phyloP scores from a whole-genome alignment of 78 protist genomes.

The Chrysochromulina parva region DNA sequence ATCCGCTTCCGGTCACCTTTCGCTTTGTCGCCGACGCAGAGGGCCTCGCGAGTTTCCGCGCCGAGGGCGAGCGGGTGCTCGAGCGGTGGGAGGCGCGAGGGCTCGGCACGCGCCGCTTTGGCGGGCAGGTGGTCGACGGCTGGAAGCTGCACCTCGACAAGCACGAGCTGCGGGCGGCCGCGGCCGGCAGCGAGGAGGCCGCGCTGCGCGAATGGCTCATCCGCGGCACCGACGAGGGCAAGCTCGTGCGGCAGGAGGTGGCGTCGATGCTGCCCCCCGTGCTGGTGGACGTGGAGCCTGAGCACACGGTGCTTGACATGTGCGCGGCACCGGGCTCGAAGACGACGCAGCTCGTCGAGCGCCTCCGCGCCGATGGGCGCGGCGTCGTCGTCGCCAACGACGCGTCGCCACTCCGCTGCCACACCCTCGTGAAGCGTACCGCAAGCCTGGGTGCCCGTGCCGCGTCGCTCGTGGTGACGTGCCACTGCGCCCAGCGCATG shows the following conservation, averaged over 20 bases:
- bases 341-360: constrained; percentile 52
- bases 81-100: neutral
- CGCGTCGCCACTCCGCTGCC: neutral
- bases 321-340: constrained; percentile 74
- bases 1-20: neutral
- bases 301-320: constrained; percentile 49
- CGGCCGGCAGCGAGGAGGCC: neutral
- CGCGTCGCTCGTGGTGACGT: neutral
- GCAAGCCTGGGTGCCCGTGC: neutral
- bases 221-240: neutral
- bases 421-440: neutral
- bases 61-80: neutral
- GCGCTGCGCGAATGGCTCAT: neutral
- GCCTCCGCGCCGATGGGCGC: neutral
- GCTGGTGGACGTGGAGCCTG: neutral
- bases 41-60: neutral
- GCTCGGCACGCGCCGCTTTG: neutral
- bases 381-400: constrained; percentile 46
- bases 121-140: neutral
- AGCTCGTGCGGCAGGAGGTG: constrained; percentile 35
- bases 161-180: neutral
- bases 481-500: neutral
- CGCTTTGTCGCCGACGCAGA: neutral
- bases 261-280: constrained; percentile 52
- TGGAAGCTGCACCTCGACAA: constrained; percentile 17